Evolutionary conservation across 495 filamentous ascomycete species (phyloP).

Genomic region (Acidiella bohemica): DNA sequence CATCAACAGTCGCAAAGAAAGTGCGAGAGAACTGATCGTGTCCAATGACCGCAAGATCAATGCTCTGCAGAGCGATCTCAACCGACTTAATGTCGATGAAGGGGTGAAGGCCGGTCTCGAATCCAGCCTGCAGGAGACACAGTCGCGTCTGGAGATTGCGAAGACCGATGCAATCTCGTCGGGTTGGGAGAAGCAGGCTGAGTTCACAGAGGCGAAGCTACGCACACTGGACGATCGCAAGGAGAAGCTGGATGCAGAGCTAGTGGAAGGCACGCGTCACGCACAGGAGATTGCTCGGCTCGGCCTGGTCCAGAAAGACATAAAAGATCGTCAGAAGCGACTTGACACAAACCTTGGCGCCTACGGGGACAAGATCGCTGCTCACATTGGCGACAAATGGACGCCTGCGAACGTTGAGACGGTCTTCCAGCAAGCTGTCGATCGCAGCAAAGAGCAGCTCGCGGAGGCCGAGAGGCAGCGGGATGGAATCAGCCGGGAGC

Average conservation of each 20-base stretch:
- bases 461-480: conserved; percentile 51
- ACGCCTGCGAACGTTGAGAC: conserved; percentile 52
- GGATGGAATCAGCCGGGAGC: conserved; percentile 53
- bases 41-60: conserved; percentile 53
- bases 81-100: conserved; percentile 66
- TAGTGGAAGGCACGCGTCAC: conserved; percentile 64
- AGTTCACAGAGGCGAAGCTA: conserved; percentile 44
- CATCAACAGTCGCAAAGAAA: conserved; percentile 54
- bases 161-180: conserved; percentile 46
- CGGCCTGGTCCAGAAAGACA: conserved; percentile 61
- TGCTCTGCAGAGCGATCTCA: conserved; percentile 49
- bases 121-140: conserved; percentile 55
- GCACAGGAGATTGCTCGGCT: conserved; percentile 67
- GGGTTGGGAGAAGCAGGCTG: conserved; percentile 56
- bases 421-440: conserved; percentile 53
- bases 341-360: conserved; percentile 64
- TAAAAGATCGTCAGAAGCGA: conserved; percentile 54
- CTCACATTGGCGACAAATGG: conserved; percentile 52
- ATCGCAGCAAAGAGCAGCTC: conserved; percentile 39
- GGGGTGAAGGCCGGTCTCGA: conserved; percentile 63
- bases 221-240: conserved; percentile 53
- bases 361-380: conserved; percentile 53
- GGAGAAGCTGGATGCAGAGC: conserved; percentile 55
- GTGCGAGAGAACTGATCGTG: conserved; percentile 52
- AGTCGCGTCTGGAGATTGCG: conserved; percentile 44